These are phyloP conservation scores for Pugionium dolabratum DNA, from an alignment of 345 rosid species.

Conservation along the genomic window DNA sequence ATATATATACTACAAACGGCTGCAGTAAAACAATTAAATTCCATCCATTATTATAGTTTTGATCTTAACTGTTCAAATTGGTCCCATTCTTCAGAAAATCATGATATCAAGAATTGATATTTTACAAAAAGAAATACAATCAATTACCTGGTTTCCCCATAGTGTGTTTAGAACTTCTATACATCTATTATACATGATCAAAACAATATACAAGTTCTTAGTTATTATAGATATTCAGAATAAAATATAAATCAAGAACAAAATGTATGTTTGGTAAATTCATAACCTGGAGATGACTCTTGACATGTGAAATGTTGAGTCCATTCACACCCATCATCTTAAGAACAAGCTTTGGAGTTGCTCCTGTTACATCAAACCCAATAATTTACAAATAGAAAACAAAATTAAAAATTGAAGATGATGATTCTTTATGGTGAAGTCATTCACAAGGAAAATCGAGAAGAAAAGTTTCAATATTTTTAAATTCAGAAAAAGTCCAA, in stretches of 20 bases:
- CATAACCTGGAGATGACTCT: constrained; percentile 94
- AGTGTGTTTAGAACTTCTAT: constrained; percentile 81
- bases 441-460: too few relatives aligned
- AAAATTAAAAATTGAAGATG: constrained; percentile 10
- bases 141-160: constrained; percentile 66
- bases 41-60: constrained; percentile 35
- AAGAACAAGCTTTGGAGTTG: constrained; percentile 95
- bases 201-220: constrained; percentile 7
- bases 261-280: not conserved
- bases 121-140: constrained; percentile 34
- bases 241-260: not conserved
- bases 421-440: constrained; percentile 18
- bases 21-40: constrained; percentile 37
- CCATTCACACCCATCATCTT: constrained; percentile 98
- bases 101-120: constrained; percentile 6
- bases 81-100: constrained; percentile 28
- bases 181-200: constrained; percentile 59
- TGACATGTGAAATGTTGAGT: constrained; percentile 96
- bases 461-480: not conserved
- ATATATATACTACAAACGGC: constrained; percentile 40
- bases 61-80: constrained; percentile 38
- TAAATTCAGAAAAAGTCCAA: not conserved
- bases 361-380: constrained; percentile 50
- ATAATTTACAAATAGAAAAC: not conserved
- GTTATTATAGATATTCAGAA: not conserved